A percentile compares a stretch with the other conserved stretches of the same genome.
Evolutionary conservation across 139 green algal species (phyloP).

Genomic region (Closterium sp.): DNA sequence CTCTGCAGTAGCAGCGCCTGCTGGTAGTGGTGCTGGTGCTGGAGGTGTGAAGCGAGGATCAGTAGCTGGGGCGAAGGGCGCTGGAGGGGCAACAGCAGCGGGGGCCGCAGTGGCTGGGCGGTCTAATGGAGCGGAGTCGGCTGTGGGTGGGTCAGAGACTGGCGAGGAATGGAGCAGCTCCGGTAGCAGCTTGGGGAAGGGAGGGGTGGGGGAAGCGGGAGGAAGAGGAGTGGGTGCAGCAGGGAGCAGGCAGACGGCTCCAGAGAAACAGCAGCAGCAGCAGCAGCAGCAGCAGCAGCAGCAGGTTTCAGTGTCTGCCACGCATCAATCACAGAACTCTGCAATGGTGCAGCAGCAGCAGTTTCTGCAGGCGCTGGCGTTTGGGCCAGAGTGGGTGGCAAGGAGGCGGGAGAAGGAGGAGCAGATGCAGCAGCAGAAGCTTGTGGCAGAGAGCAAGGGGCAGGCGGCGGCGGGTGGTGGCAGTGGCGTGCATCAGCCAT

Average conservation of each 20-base stretch:
- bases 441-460: neutral
- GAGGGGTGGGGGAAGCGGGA: neutral
- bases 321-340: neutral
- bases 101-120: neutral
- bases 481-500: neutral
- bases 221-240: neutral
- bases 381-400: neutral
- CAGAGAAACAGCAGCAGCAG: too few relatives aligned
- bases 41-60: neutral
- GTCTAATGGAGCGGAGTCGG: neutral
- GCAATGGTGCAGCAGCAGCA: neutral
- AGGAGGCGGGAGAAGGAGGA: neutral
- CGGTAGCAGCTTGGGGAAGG: neutral
- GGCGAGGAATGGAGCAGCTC: neutral
- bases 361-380: neutral
- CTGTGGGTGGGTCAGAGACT: neutral
- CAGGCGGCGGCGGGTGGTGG: neutral
- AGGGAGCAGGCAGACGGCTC: too few relatives aligned
- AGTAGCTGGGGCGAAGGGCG: neutral
- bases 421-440: neutral
- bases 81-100: neutral
- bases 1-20: neutral
- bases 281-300: neutral
- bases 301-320: neutral
- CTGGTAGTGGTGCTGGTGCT: neutral